Conservation (phyloP, 495 filamentous ascomycete genomes). For the Xanthoparmelia taractica region DNA sequence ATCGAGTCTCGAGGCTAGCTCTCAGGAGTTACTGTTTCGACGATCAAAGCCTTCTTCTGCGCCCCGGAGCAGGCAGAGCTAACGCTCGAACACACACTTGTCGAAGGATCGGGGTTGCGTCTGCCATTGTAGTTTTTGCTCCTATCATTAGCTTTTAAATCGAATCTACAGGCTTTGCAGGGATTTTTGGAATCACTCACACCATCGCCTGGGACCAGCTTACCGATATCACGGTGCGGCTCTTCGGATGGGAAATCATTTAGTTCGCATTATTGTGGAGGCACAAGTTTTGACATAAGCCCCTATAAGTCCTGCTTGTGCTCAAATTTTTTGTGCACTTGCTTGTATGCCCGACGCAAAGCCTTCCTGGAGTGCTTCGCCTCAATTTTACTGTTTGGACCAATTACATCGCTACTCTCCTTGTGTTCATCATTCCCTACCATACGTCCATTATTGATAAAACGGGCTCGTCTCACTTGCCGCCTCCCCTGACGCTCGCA, state of each 20-base stretch:
- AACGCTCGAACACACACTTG: neutral
- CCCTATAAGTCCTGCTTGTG: constrained; percentile 9
- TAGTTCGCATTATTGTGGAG: constrained; percentile 13
- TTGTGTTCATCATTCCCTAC: neutral
- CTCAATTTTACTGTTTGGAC: constrained; percentile 1
- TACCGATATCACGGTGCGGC: constrained; percentile 15
- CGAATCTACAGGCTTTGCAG: neutral
- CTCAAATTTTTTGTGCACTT: neutral
- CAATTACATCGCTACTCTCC: neutral
- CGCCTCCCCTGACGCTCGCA: neutral
- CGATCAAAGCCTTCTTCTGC: constrained; percentile 5
- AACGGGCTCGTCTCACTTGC: constrained; percentile 5
- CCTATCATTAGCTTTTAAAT: neutral
- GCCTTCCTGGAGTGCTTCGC: constrained; percentile 15
- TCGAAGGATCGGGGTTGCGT: constrained; percentile 3
- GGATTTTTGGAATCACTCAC: neutral
- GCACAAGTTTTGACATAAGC: constrained; percentile 6
- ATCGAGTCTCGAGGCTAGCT: constrained; percentile 13
- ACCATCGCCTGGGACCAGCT: neutral
- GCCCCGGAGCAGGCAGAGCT: constrained; percentile 8
- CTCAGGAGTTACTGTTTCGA: neutral
- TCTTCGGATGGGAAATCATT: constrained; percentile 11
- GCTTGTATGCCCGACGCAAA: constrained; percentile 15
- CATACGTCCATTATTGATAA: constrained; percentile 10
- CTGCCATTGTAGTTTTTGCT: neutral